These are phyloP conservation scores for Aspergillus costaricaensis DNA, from an alignment of 2,329 filamentous ascomycete species.

Conservation along the genomic window DNA sequence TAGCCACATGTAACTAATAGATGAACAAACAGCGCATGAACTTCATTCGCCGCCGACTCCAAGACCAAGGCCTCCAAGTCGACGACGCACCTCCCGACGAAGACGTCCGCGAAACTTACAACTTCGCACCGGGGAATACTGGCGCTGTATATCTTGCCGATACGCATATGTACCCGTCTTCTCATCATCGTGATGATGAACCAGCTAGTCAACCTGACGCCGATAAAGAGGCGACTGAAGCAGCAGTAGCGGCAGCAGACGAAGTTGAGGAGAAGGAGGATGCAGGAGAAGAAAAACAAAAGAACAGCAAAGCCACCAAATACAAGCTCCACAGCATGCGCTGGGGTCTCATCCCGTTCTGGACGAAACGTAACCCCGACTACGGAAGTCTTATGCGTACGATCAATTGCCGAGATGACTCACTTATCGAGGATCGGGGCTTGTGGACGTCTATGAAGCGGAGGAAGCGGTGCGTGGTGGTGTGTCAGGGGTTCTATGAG, in stretches of 20 bases:
- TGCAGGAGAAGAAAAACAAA: slow-evolving; percentile 17
- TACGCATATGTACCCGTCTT: slow-evolving; percentile 36
- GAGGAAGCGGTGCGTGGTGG: slow-evolving; percentile 80
- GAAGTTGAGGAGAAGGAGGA: slow-evolving; percentile 5
- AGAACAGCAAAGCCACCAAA: neutral
- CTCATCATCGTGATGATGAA: too few species aligned
- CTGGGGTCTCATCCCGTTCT: slow-evolving; percentile 93
- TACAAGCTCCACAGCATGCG: slow-evolving; percentile 93
- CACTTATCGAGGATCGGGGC: slow-evolving; percentile 70
- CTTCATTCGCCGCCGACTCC: slow-evolving; percentile 71
- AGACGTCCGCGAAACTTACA: slow-evolving; percentile 74
- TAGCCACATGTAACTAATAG: too few species aligned
- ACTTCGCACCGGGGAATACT: slow-evolving; percentile 85
- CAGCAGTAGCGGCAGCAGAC: slow-evolving; percentile 1
- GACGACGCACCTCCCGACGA: slow-evolving; percentile 72
- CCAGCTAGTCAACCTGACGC: neutral
- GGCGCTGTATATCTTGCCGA: slow-evolving; percentile 85
- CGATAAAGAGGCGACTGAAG: neutral
- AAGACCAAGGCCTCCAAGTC: slow-evolving; percentile 72
- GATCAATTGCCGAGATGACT: slow-evolving; percentile 94
- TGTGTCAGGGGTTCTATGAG: slow-evolving; percentile 94
- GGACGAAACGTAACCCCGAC: slow-evolving; percentile 82
- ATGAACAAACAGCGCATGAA: slow-evolving; percentile 65
- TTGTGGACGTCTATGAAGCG: slow-evolving; percentile 95
- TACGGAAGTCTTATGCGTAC: slow-evolving; percentile 79